Percentiles rank a stretch among this genome's conserved stretches.
Conservation (phyloP, 208 protist species). For the Strigomonas culicis region DNA sequence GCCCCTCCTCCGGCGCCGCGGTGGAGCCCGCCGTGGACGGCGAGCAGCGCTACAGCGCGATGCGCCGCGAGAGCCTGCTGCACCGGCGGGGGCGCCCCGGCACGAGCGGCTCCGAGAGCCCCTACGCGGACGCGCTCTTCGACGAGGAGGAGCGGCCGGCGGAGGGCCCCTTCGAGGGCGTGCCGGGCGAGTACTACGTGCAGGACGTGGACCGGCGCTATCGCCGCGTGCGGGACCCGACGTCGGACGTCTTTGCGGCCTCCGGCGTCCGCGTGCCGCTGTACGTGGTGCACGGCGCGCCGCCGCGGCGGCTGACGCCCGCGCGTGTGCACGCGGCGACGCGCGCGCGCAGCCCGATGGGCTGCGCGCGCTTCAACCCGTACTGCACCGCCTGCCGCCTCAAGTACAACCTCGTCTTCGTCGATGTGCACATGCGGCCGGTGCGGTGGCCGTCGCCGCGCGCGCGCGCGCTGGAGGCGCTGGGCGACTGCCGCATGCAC, state of each 20-base stretch:
- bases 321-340: conserved; percentile 1
- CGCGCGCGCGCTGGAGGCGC: conserved; percentile 22
- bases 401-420: conserved; percentile 69
- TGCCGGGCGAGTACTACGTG: conserved; percentile 5
- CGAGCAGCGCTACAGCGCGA: background rate
- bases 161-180: background rate
- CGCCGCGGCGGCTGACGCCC: background rate
- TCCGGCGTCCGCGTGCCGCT: conserved; percentile 1
- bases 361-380: conserved; percentile 71
- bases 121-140: background rate
- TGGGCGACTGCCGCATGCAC: conserved; percentile 40
- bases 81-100: background rate
- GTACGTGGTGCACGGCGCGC: conserved; percentile 3
- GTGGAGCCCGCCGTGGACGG: background rate
- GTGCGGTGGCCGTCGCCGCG: conserved; percentile 36
- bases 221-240: background rate
- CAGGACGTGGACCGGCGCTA: background rate
- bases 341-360: conserved; percentile 35
- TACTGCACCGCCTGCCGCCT: conserved; percentile 75
- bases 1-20: too few relatives aligned
- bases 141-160: background rate
- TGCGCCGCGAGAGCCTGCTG: background rate
- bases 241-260: background rate
- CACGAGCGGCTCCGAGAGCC: background rate
- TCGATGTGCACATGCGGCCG: conserved; percentile 57